phyloP scores from a whole-genome alignment of 495 filamentous ascomycete species.

The Daldinia vernicosa region DNA sequence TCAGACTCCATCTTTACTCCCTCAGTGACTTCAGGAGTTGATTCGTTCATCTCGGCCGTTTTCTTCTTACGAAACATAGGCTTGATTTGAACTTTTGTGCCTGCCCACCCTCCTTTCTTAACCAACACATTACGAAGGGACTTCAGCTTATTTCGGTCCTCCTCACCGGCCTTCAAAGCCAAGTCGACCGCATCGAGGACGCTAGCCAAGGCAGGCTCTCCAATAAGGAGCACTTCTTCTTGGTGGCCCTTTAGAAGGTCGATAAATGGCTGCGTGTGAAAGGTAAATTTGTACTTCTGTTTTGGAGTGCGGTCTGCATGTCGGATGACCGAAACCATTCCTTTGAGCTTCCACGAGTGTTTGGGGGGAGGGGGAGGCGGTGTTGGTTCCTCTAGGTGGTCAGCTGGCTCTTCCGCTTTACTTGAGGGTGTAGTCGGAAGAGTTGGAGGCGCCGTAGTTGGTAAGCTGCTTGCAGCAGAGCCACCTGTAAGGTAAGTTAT shows the following conservation, averaged over 20 bases:
- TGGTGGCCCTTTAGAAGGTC: constrained; percentile 92
- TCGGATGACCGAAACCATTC: constrained; percentile 95
- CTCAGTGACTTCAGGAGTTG: constrained; percentile 37
- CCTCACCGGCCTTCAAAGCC: constrained; percentile 77
- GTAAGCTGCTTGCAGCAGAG: constrained; percentile 48
- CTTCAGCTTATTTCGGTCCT: constrained; percentile 87
- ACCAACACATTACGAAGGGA: constrained; percentile 83
- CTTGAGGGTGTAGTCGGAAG: constrained; percentile 53
- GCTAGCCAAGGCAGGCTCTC: constrained; percentile 87
- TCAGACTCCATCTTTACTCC: constrained; percentile 38
- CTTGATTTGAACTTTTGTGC: constrained; percentile 99
- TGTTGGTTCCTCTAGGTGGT: constrained; percentile 44
- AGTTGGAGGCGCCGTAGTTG: constrained; percentile 55
- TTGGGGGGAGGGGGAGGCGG: constrained; percentile 86
- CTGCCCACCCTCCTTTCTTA: constrained; percentile 91
- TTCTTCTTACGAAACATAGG: constrained; percentile 93
- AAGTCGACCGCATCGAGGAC: constrained; percentile 84
- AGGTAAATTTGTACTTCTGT: constrained; percentile 99
- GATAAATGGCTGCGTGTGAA: constrained; percentile 95
- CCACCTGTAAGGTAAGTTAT: constrained; percentile 46
- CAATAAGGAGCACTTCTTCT: constrained; percentile 94
- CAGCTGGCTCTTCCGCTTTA: constrained; percentile 35
- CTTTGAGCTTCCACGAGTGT: constrained; percentile 96
- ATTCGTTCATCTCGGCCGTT: constrained; percentile 55
- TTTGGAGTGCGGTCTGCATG: constrained; percentile 98